phyloP scores from a whole-genome alignment of 192 early-diverging fungal species.

The Coemansia guatemalensis region DNA sequence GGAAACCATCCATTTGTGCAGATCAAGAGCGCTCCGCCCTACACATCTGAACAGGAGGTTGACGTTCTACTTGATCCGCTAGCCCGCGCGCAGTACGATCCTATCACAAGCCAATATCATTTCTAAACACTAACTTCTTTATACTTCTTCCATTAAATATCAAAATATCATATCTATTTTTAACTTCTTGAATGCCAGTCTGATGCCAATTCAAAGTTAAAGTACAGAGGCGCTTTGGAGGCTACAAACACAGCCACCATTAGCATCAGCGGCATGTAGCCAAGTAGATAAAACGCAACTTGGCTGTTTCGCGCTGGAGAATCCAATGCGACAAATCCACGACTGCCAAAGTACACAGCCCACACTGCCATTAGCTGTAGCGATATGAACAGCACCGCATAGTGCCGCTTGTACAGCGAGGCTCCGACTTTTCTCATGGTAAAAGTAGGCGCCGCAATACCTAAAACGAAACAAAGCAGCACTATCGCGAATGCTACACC shows the following conservation, averaged over 20 bases:
- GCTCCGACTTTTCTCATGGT: background rate
- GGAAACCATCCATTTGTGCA: constrained; percentile 29
- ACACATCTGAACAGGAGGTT: constrained; percentile 19
- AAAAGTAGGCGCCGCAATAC: background rate
- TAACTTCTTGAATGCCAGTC: constrained; percentile 18
- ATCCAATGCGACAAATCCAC: constrained; percentile 21
- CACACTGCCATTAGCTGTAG: constrained; percentile 20
- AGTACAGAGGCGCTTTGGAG: constrained; percentile 23
- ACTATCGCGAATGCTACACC: constrained; percentile 13
- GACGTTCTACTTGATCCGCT: constrained; percentile 23
- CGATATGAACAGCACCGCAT: background rate
- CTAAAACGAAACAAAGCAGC: background rate
- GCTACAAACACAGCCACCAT: constrained; percentile 10
- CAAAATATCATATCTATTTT: background rate
- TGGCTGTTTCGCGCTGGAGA: constrained; percentile 25
- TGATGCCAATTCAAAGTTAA: constrained; percentile 37
- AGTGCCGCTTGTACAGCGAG: constrained; percentile 19
- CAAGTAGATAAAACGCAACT: constrained; percentile 14
- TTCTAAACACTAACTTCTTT: constrained; percentile 18
- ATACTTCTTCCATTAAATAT: background rate
- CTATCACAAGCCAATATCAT: constrained; percentile 16
- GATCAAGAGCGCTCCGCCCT: constrained; percentile 28
- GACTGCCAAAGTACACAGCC: constrained; percentile 18
- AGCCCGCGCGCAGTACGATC: constrained; percentile 19
- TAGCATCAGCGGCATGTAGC: constrained; percentile 17